Conservation (phyloP, 2,329 filamentous ascomycete genomes). For the Blumeria graminis region DNA sequence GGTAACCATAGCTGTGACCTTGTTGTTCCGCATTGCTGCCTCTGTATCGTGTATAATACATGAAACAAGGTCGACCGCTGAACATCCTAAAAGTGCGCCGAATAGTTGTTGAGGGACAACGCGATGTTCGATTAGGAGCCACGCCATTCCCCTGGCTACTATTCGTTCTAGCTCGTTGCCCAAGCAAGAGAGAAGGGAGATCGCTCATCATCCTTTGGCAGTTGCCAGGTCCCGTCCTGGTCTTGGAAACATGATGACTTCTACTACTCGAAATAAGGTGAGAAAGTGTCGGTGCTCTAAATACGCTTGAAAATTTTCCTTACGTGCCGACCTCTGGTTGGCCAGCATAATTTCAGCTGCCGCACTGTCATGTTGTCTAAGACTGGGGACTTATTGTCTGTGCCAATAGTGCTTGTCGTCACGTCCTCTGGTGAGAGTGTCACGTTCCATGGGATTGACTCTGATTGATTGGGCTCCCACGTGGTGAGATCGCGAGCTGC, state of each 20-base stretch:
- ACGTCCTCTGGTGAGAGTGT: not conserved
- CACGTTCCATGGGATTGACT: not conserved
- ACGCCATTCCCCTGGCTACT: not conserved
- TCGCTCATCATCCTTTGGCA: not conserved
- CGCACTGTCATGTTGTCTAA: not conserved
- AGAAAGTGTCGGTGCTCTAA: not conserved
- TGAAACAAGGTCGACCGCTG: not conserved
- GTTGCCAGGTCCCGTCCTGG: not conserved
- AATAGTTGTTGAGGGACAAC: not conserved
- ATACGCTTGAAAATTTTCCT: not conserved
- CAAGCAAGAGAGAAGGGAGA: not conserved
- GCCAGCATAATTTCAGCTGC: not conserved
- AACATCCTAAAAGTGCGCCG: not conserved
- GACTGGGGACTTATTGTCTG: not conserved
- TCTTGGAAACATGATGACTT: not conserved
- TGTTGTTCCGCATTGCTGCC: not conserved
- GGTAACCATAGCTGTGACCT: not conserved
- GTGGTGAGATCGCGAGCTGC: not conserved
- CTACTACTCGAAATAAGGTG: not conserved
- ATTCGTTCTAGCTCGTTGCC: not conserved
- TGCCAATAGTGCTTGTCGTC: not conserved
- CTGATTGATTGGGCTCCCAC: not conserved
- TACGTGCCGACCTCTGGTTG: not conserved
- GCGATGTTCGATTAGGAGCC: not conserved
- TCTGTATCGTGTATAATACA: not conserved